Base-by-base conservation (phyloP, 345 rosid species). In the Salix viminalis region DNA sequence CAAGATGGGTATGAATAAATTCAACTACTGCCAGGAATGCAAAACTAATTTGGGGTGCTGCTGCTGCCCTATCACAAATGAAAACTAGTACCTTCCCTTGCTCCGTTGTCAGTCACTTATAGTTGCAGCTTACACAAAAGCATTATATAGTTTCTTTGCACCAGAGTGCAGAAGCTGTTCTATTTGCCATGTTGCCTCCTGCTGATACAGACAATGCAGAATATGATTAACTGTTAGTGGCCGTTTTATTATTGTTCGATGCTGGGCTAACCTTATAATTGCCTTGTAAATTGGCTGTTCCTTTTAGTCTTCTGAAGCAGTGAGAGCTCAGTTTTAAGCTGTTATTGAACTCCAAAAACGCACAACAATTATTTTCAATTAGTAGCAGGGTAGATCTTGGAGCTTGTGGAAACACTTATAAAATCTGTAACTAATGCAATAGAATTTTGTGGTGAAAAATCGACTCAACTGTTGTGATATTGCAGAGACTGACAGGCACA, bases 401-500 rank as follows among this genome's bases (percentile, higher is more conserved):
- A 23, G 62, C 28, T 24, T 23, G 62, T n/a, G 28, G 28, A n/a
- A 58, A 10, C 62, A 11, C 3, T 23, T 58, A 58, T 58, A 58
- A 58, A n/a, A 9, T 58, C 62, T 58, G 4, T 58, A 23, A 24
- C 62, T 9, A 23, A 10, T 58, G 62, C 28, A n/a, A n/a, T 58
- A 58, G 28, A 58, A 58, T 58, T 58, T 58, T n/a, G 61, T n/a
- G 61, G 10, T 58, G 28, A 28, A n/a, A n/a, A 24, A 58, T n/a
- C 11, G 15, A 58, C 11, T 58, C 5, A 9, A 9, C 11, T 72
- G 44, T 58, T 64, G 66, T 76, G 61, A 8, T 81, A 19, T 67
- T 84, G 83, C 90, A 95, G 99, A 87, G 88, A 21, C 96, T 91
- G 81, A 90, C 97, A 18, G 82, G 77, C 85, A 70, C 86, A 83